Evolutionary conservation across 345 rosid species (phyloP), one percentile per base, ranked within the genome.

Genomic region (Physaria fendleri): DNA sequence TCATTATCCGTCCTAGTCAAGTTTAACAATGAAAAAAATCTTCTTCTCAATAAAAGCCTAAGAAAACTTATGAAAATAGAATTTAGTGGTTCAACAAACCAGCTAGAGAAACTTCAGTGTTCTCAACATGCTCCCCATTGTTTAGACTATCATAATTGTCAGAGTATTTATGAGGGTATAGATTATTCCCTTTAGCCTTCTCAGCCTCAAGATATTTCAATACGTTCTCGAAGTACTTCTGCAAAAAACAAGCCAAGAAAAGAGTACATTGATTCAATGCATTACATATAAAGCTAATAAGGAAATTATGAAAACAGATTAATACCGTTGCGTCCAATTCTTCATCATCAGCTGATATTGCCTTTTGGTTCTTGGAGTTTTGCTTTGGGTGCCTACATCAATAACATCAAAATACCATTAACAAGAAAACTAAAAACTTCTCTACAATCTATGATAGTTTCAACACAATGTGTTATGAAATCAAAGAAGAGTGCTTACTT

Each of bases 281-380:
- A 23, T 29, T 23, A 18, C 15, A 3, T 2, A 7, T 32, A 10
- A 53, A 29, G 32, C 35, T 48, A 4, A 16, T 0, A 37, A 29
- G 18, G 11, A 49, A 21, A 17, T 1, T 1, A 39, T 34, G 1
- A n/a, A 1, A 48, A 68, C 3, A 13, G 13, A 43, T 10, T 18
- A 1, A 52, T 78, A 94, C 99, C 46, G 95, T 90, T 4, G 99
- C 90, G 65, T 94, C 99, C 95, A 90, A 87, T 40, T 94, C 96
- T 5, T 94, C 99, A 47, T 93, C 97, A 70, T 93, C 98, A 47
- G 77, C 93, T 39, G 80, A 80, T n/a, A 35, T 48, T 16, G 61
- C 0, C 22, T 30, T 66, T 14, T 48, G 64, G 34, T 55, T 44
- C 38, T 67, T 66, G 5, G 66, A 23, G 39, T 13, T 41, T n/a